Conservation (phyloP, 345 rosid species). For the Cardiospermum halicacabum region DNA sequence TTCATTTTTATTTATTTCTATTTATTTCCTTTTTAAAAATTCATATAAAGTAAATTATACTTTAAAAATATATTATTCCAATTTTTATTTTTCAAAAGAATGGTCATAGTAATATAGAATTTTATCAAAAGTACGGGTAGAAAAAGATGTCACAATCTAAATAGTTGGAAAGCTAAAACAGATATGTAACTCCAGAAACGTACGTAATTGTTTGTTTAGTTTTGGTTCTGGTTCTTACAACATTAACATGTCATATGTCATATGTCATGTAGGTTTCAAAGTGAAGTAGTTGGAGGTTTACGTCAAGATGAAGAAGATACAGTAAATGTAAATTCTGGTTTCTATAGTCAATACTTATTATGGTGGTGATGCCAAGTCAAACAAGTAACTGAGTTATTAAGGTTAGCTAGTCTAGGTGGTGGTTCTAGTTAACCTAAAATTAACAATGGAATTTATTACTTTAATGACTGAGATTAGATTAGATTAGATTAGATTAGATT, state of each 20-base stretch:
- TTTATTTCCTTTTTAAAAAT: too few relatives aligned
- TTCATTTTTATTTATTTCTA: not conserved
- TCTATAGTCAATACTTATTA: too few relatives aligned
- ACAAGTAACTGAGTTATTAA: not conserved
- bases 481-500: too few relatives aligned
- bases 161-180: not conserved
- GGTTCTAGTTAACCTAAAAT: not conserved
- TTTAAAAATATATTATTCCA: too few relatives aligned
- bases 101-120: too few relatives aligned
- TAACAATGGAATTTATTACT: not conserved
- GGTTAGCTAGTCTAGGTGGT: not conserved
- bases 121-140: too few relatives aligned
- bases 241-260: slow-evolving; percentile 3
- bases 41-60: too few relatives aligned
- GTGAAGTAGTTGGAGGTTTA: slow-evolving; percentile 6
- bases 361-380: not conserved
- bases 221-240: not conserved
- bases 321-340: too few relatives aligned
- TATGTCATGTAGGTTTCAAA: too few relatives aligned
- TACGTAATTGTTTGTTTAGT: not conserved
- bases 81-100: too few relatives aligned
- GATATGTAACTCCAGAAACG: not conserved
- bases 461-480: too few relatives aligned
- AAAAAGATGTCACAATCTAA: not conserved
- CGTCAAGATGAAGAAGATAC: not conserved